phyloP scores from a whole-genome alignment of 2,329 filamentous ascomycete species.

The Beauveria pseudobassiana region DNA sequence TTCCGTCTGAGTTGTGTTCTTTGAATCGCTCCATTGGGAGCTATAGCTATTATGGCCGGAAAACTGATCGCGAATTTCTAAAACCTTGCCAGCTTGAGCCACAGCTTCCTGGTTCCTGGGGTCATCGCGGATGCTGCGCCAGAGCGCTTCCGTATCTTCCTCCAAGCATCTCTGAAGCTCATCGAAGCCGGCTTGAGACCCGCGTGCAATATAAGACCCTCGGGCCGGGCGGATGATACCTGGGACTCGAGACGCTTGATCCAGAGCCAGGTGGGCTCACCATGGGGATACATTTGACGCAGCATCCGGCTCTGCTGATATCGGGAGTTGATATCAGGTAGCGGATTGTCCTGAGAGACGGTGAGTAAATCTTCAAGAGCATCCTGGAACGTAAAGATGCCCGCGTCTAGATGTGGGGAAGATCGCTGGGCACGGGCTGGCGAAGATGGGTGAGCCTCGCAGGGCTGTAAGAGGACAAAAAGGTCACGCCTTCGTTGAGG shows the following conservation, averaged over 20 bases:
- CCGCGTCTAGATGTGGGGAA: conserved; percentile 29
- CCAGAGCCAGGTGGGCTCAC: conserved; percentile 37
- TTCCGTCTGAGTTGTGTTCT: conserved; percentile 3
- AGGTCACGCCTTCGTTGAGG: conserved; percentile 15
- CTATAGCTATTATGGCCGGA: neutral
- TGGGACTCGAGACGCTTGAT: conserved; percentile 29
- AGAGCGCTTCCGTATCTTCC: conserved; percentile 21
- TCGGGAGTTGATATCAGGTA: conserved; percentile 32
- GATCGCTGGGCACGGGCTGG: conserved; percentile 40
- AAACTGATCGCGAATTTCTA: conserved; percentile 13
- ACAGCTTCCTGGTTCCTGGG: conserved; percentile 12
- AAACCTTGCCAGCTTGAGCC: conserved; percentile 11
- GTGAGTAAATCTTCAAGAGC: conserved; percentile 51
- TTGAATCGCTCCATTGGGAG: neutral
- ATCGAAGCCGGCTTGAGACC: conserved; percentile 21
- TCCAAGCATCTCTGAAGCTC: conserved; percentile 25
- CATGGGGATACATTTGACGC: conserved; percentile 30
- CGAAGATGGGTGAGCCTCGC: conserved; percentile 36
- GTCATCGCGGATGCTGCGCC: conserved; percentile 18
- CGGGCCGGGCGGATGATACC: conserved; percentile 19
- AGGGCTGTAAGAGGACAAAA: conserved; percentile 36
- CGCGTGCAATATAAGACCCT: conserved; percentile 23
- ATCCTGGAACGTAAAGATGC: conserved; percentile 45
- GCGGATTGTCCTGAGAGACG: conserved; percentile 33
- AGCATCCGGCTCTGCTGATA: conserved; percentile 30